Evolutionary conservation across 1,284 basidiomycete species (phyloP).

Genomic region (Trichosporon coremiiforme): DNA sequence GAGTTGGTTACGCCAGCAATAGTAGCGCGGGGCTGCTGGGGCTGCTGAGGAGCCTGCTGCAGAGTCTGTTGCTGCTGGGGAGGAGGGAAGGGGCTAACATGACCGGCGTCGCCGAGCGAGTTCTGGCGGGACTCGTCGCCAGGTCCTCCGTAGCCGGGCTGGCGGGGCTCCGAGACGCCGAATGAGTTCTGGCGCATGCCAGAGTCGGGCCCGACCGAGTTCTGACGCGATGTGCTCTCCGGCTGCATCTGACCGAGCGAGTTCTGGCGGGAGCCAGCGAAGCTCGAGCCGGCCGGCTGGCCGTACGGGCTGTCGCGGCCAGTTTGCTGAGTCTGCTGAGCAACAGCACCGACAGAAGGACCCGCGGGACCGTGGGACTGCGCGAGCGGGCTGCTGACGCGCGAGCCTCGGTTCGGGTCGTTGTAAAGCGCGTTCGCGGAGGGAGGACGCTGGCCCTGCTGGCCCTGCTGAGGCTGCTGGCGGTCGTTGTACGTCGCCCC

Average conservation of each 20-base stretch:
- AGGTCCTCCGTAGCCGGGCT: background rate
- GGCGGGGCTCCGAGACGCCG: background rate
- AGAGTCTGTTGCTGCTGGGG: background rate
- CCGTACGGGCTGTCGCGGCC: background rate
- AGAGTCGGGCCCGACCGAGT: background rate
- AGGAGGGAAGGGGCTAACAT: background rate
- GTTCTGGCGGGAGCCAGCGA: background rate
- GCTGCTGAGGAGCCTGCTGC: conserved; percentile 5
- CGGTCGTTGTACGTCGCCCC: background rate
- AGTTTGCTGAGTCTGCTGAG: background rate
- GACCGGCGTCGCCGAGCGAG: background rate
- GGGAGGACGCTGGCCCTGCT: background rate
- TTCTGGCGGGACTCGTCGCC: background rate
- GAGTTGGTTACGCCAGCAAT: background rate
- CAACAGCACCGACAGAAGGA: background rate
- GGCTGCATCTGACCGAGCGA: background rate
- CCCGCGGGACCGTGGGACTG: background rate
- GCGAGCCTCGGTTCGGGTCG: background rate
- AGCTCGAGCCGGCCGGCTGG: background rate
- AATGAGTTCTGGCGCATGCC: background rate
- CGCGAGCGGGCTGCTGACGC: conserved; percentile 1
- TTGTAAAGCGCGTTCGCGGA: background rate
- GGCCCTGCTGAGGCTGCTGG: background rate
- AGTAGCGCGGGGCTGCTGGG: background rate
- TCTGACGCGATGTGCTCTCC: background rate